A percentile compares a stretch with the other conserved stretches of the same genome.
Conservation (phyloP, 768 basidiomycete genomes). For the Antrodiella citrinella region DNA sequence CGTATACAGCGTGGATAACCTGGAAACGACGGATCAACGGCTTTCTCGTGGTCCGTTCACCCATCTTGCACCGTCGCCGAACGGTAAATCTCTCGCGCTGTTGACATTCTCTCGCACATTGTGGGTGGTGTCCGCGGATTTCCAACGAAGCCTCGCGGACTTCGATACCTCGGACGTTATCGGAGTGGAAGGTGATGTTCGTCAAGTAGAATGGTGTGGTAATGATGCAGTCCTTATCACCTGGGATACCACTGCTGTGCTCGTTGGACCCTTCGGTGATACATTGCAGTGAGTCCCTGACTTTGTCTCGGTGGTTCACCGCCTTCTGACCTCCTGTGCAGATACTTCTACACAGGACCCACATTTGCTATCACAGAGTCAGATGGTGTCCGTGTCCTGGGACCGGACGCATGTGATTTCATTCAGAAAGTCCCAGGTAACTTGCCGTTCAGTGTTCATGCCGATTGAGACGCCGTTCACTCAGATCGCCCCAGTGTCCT, state of each 20-base stretch:
- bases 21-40: conserved; percentile 84
- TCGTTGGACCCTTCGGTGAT: conserved; percentile 93
- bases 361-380: conserved; percentile 77
- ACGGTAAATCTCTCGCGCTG: conserved; percentile 86
- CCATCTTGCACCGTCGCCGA: conserved; percentile 84
- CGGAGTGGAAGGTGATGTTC: conserved; percentile 49
- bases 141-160: conserved; percentile 82
- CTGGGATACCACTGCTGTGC: conserved; percentile 67
- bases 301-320: background rate
- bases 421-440: conserved; percentile 90
- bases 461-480: background rate
- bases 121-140: conserved; percentile 94
- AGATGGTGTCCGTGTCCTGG: conserved; percentile 84
- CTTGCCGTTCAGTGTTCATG: conserved; percentile 18
- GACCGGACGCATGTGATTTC: conserved; percentile 75
- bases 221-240: conserved; percentile 88
- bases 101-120: conserved; percentile 65
- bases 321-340: conserved; percentile 25
- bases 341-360: conserved; percentile 73
- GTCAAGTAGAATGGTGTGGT: conserved; percentile 90
- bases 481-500: conserved; percentile 44
- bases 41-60: conserved; percentile 84
- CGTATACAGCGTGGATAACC: conserved; percentile 78
- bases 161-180: conserved; percentile 59
- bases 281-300: conserved; percentile 60